These are phyloP conservation scores for Martiniozyma abietophila DNA, from an alignment of 805 yeast species.

Conservation along the genomic window DNA sequence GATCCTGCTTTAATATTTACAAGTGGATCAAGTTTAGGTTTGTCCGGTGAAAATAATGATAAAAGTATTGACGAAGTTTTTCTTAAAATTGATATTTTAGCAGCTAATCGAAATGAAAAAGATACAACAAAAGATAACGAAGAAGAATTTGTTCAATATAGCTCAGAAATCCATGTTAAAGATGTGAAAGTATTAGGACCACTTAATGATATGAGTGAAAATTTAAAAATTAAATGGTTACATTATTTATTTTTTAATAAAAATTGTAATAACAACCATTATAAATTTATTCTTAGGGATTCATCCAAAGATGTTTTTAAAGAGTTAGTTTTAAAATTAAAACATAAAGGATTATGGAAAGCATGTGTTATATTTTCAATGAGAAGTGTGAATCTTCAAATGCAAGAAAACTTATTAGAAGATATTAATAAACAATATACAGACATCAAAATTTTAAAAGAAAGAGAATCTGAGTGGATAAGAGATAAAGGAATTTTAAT, in stretches of 20 bases:
- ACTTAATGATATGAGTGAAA: not conserved
- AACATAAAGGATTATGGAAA: constrained; percentile 10
- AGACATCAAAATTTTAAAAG: not conserved
- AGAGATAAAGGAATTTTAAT: constrained; percentile 1
- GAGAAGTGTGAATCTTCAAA: constrained; percentile 1
- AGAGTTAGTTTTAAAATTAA: not conserved
- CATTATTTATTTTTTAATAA: constrained; percentile 6
- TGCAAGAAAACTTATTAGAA: constrained; percentile 8
- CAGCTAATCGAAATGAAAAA: too few species aligned
- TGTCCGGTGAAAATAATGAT: too few species aligned
- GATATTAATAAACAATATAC: constrained; percentile 4
- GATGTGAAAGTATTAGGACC: not conserved
- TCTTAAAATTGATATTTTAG: too few species aligned
- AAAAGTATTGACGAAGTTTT: too few species aligned
- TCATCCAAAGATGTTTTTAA: not conserved
- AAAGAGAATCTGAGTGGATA: not conserved
- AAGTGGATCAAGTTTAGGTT: too few species aligned
- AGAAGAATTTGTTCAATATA: constrained; percentile 7
- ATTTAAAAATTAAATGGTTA: constrained; percentile 7
- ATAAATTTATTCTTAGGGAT: constrained; percentile 2
- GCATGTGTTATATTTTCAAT: constrained; percentile 1
- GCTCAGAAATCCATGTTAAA: not conserved
- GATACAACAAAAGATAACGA: not conserved
- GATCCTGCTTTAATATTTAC: too few species aligned
- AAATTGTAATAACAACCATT: constrained; percentile 3